These are phyloP conservation scores for Chernovozyma aurita DNA, from an alignment of 1,139 yeast species.

Conservation along the genomic window DNA sequence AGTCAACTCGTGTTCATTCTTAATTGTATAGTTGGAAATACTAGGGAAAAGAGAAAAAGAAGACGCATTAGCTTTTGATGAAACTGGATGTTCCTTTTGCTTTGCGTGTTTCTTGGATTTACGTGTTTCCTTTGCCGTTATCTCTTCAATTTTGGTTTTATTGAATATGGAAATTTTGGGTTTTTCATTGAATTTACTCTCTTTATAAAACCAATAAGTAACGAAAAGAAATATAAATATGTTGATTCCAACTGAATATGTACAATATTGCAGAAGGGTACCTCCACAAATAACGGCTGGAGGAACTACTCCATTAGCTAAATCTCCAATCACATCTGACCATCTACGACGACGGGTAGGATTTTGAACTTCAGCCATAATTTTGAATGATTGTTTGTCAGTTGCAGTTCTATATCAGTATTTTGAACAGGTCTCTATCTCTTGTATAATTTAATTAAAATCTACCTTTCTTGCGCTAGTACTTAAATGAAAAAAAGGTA, in stretches of 20 bases:
- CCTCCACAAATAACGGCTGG: constrained; percentile 11
- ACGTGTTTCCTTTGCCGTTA: not conserved
- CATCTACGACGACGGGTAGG: constrained; percentile 6
- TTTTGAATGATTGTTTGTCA: too few relatives aligned
- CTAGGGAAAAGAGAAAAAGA: constrained; percentile 16
- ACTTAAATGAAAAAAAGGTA: too few relatives aligned
- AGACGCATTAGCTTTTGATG: not conserved
- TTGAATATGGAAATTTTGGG: not conserved
- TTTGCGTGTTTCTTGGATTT: constrained; percentile 2
- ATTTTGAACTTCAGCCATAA: not conserved
- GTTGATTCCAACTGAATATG: constrained; percentile 11
- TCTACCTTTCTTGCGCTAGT: too few relatives aligned
- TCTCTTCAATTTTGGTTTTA: not conserved
- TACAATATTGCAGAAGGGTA: constrained; percentile 13
- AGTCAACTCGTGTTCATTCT: constrained; percentile 4
- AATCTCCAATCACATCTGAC: constrained; percentile 3
- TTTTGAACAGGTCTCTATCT: too few relatives aligned
- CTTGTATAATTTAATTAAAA: too few relatives aligned
- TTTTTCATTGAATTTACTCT: not conserved
- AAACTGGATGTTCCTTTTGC: not conserved
- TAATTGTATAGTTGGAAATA: constrained; percentile 10
- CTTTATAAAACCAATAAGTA: constrained; percentile 1
- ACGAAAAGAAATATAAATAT: constrained; percentile 10
- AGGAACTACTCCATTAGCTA: constrained; percentile 2
- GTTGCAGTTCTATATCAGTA: too few relatives aligned